Base-by-base conservation (phyloP, 192 early-diverging fungal genomes). In the Mortierella antarctica region DNA sequence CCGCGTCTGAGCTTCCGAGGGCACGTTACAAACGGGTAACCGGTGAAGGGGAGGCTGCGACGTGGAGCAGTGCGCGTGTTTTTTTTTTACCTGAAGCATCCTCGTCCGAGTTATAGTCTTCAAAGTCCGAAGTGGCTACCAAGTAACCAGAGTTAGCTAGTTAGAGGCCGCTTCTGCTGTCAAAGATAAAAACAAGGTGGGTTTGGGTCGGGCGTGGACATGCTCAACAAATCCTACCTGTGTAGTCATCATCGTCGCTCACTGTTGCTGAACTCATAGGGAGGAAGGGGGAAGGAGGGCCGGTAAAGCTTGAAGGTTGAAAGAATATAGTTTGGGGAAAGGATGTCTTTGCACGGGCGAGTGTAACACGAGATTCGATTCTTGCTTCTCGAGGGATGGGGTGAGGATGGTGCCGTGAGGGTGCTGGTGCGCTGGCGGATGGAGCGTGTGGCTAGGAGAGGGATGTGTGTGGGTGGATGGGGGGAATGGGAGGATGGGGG, bases 221-320 rank as follows among this genome's bases (percentile, higher is more conserved):
- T 31, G 31, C 31, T 31, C 53, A 8, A 55, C 53, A 8, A 15
- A 8, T 55, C 62, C 42, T 67, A 74, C 72, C 72, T 7, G 56
- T 65, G 61, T 67, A 74, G 41, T 74, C 72, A 11, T 74, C 72
- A 11, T 74, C 72, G 21, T 74, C 72, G 64, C 64, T 74, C 41
- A 67, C 7, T 42, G 48, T 67, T 53, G 57, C 72, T 40, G 72
- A 52, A 46, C 72, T 67, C 72, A 74, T 74, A 13, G 7, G 39
- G 3, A 31, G 31, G 31, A 31, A 31, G 3, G 31, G 20, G 31
- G 3, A 41, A 15, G 2, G 55, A 40, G 17, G 31, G 17, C 17
- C 6, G 17, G 7, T 17, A 6, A 14, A 56, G 41, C 7, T 18
- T 20, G 46, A 10, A 55, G 31, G 40, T 49, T 47, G 23, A 52